Conservation (phyloP, 768 basidiomycete genomes). For the Kwoniella bestiolae region DNA sequence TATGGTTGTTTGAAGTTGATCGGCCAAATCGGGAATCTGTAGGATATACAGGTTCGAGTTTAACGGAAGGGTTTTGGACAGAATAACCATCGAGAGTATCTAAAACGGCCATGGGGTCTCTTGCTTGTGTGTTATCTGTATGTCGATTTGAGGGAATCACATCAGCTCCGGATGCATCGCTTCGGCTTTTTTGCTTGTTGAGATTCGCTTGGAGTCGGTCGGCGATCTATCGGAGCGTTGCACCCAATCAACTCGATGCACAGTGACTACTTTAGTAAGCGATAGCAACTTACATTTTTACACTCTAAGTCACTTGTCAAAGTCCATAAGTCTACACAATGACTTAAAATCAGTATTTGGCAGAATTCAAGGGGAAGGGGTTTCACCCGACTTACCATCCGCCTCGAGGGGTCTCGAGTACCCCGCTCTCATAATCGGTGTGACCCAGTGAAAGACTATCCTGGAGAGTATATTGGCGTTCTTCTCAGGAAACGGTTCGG, state of each 20-base stretch:
- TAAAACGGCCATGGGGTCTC: conserved; percentile 10
- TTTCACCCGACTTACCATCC: conserved; percentile 19
- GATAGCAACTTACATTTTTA: conserved; percentile 23
- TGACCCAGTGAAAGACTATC: conserved; percentile 42
- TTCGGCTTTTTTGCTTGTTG: background rate
- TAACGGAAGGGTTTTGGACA: conserved; percentile 7
- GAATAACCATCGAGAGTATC: conserved; percentile 19
- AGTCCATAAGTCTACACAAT: conserved; percentile 25
- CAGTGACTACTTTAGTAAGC: background rate
- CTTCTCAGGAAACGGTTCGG: conserved; percentile 21
- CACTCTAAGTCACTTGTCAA: conserved; percentile 24
- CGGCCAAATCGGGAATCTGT: background rate
- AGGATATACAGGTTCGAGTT: background rate
- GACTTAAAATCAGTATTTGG: background rate
- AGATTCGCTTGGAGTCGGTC: conserved; percentile 16
- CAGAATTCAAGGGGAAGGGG: background rate
- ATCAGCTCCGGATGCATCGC: background rate
- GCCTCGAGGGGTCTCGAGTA: conserved; percentile 39
- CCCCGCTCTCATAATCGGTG: conserved; percentile 42
- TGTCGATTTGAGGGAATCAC: background rate
- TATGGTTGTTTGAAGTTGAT: conserved; percentile 2
- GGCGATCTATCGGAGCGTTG: conserved; percentile 5
- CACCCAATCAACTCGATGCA: background rate
- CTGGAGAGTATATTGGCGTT: conserved; percentile 29
- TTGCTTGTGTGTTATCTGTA: background rate